Conservation (phyloP, 2,329 filamentous ascomycete species). For the Penicillium oxalicum region DNA sequence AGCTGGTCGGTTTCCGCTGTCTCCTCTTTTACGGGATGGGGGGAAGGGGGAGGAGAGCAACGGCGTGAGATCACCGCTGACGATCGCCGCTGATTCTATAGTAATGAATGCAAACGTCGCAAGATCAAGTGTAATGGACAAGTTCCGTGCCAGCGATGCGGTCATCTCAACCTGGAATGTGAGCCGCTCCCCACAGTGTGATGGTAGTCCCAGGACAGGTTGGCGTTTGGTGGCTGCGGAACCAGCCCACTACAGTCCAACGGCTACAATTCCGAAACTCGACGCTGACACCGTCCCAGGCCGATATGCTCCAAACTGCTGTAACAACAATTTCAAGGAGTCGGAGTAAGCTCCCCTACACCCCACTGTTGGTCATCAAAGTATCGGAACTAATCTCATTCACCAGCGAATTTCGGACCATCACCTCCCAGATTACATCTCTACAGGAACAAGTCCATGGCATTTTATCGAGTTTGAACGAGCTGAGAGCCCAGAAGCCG, state of each 20-base stretch:
- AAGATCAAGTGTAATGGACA: slow-evolving; percentile 66
- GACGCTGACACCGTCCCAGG: slow-evolving; percentile 28
- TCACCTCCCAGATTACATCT: slow-evolving; percentile 65
- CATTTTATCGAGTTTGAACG: slow-evolving; percentile 66
- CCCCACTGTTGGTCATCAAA: neutral
- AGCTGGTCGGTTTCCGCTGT: no score
- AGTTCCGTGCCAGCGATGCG: slow-evolving; percentile 59
- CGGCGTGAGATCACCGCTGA: slow-evolving; percentile 3
- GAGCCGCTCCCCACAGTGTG: slow-evolving; percentile 5
- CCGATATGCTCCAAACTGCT: slow-evolving; percentile 62
- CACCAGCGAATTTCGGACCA: slow-evolving; percentile 67
- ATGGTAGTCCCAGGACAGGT: no score
- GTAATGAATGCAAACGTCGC: slow-evolving; percentile 60
- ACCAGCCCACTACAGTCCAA: neutral
- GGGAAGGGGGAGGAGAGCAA: neutral
- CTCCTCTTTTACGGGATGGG: no score
- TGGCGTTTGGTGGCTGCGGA: neutral
- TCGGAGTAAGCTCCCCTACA: slow-evolving; percentile 53
- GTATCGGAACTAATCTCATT: slow-evolving; percentile 3
- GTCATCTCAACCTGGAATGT: slow-evolving; percentile 58
- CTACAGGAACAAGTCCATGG: slow-evolving; percentile 80
- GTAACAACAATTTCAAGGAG: slow-evolving; percentile 76
- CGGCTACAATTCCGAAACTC: neutral
- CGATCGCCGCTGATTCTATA: slow-evolving; percentile 21
- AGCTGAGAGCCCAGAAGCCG: slow-evolving; percentile 51